Evolutionary conservation across 768 basidiomycete genomes (phyloP), one percentile per base, ranked within the genome.

Genomic region (Phallus indusiatus): DNA sequence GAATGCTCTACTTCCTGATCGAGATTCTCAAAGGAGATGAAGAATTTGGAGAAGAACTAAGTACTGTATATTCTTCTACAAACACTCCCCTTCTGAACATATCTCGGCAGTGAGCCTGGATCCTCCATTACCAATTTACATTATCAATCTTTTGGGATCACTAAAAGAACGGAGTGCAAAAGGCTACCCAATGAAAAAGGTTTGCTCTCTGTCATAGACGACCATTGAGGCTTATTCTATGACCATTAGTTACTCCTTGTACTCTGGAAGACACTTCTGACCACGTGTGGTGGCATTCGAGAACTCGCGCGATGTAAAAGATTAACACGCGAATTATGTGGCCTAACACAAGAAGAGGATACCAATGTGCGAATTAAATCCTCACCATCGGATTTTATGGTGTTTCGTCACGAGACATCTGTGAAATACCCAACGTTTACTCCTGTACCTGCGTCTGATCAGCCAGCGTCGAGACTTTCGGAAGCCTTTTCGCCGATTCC

Each of bases 131-230:
- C 94, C 95, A 1, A 85, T 95, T 7, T 94, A 94, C 67, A 76
- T 98, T 17, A 91, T 96, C 75, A 86, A 87, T 56, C 80, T 94
- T 51, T 86, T 97, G n/a, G 86, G 92, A 21, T 84, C 86, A 47
- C 75, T 97, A 47, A 85, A 91, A 64, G 95, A 98, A 70, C 92
- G 93, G 74, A 89, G 88, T 67, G 88, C 92, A 1, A 94, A 90
- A 67, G 91, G 91, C 5, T 99, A 96, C 72, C 96, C 96, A 0
- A 89, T 96, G 65, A 99, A 98, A 75, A 97, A 97, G 81, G 94
- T 90, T 55, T 20, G 69, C 22, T 17, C n/a, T n/a, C 52, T 10
- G 28, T 47, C 52, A 56, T 56, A 18, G 36, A 4, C 56, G 10
- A 46, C 16, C 33, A 21, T 17, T 9, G 7, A 50, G n/a, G 12